These are phyloP conservation scores for Aspergillus persii DNA, from an alignment of 2,329 filamentous ascomycete species.

Conservation along the genomic window DNA sequence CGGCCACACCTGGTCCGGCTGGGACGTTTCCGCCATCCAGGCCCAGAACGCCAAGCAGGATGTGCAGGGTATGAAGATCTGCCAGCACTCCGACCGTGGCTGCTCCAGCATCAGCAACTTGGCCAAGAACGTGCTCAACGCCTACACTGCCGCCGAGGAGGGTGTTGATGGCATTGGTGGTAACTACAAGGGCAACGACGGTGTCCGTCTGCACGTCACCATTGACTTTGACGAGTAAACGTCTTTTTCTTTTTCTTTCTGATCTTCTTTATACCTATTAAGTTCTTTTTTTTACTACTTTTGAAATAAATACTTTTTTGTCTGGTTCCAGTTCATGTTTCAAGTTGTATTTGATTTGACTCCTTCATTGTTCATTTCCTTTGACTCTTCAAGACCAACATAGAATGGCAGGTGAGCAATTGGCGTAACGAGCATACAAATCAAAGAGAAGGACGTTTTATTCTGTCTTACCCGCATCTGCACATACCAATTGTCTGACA, in stretches of 20 bases:
- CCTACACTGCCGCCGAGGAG: conserved; percentile 32
- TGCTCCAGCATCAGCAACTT: conserved; percentile 33
- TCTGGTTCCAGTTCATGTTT: neutral
- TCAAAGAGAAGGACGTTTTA: too few relatives aligned
- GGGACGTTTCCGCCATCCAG: conserved; percentile 42
- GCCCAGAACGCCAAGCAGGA: conserved; percentile 26
- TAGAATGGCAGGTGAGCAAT: neutral
- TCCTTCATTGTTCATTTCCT: neutral
- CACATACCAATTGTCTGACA: too few relatives aligned
- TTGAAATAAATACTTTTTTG: conserved; percentile 1
- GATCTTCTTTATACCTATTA: conserved; percentile 8
- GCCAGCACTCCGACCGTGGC: conserved; percentile 21
- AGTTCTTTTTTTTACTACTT: conserved; percentile 9
- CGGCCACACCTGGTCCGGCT: conserved; percentile 29
- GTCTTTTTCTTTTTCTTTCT: conserved; percentile 7
- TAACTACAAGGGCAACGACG: conserved; percentile 18
- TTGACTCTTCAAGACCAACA: neutral
- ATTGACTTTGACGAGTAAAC: conserved; percentile 29
- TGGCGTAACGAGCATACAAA: too few relatives aligned
- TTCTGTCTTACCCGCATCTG: too few relatives aligned
- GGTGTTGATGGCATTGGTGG: conserved; percentile 32
- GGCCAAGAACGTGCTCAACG: conserved; percentile 25
- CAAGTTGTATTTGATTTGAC: neutral
- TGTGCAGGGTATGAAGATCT: conserved; percentile 40
- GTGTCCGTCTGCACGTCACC: conserved; percentile 32